Evolutionary conservation across 2,329 filamentous ascomycete species (phyloP), one percentile per base, ranked within the genome.

Genomic region (Xylariaceae sp.): DNA sequence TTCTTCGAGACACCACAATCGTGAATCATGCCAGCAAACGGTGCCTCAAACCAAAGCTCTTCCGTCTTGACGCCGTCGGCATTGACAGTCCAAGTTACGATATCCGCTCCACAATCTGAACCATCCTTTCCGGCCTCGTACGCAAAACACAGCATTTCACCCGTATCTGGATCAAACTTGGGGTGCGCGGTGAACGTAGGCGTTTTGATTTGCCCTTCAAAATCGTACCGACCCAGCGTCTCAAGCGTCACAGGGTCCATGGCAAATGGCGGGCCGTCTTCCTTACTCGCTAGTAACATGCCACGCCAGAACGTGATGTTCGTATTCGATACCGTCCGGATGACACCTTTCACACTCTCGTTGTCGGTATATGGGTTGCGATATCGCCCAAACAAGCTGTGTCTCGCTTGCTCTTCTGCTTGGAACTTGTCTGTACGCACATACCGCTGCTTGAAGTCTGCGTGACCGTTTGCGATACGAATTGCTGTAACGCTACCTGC

Each of bases 271-370:
- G 74, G 75, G 0, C 73, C 70, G 49, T 78, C 75, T 48, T 84
- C 81, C 56, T 83, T 83, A 45, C 68, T 70, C 0, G 78, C 78
- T 5, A 82, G 66, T 49, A 83, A 58, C 42, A 77, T 71, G 0
- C 78, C 78, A 7, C 77, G 67, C 74, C 77, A 83, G 57, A 76
- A 80, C 1, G 78, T 68, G n/a, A 83, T 67, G 49, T 84, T 83
- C 1, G 80, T 83, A 54, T 84, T 83, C 3, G 75, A 72, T 0
- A 78, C 77, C 0, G 77, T 82, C 18, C 78, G 67, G 38, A 82
- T 77, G 5, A 80, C 73, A 1, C 76, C 76, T 44, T 73, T 73
- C 6, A 81, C 77, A 52, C 71, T 73, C 61, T 79, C 76, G 44
- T 75, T 75, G 58, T 81, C 77, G 7, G 77, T 81, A 53, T 71